phyloP scores from a whole-genome alignment of 108 stramenopile genomes.

The Cylindrotheca closterium region DNA sequence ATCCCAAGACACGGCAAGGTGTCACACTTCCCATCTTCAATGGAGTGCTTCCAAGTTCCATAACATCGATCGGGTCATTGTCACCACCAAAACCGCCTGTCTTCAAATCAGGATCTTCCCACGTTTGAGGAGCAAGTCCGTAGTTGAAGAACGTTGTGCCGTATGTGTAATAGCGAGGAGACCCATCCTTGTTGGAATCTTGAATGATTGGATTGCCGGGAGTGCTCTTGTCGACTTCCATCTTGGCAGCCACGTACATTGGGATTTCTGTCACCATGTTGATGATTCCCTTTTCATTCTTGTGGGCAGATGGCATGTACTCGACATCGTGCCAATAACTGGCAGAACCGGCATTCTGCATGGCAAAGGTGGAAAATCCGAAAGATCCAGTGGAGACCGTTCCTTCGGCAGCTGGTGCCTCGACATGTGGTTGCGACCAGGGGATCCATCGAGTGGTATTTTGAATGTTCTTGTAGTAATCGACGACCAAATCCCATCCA shows the following conservation, averaged over 20 bases:
- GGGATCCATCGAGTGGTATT: conserved; percentile 88
- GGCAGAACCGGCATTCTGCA: conserved; percentile 50
- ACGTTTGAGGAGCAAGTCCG: conserved; percentile 95
- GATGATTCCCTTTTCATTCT: conserved; percentile 52
- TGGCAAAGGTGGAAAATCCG: conserved; percentile 68
- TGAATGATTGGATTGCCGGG: conserved; percentile 76
- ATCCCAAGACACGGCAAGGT: conserved; percentile 92
- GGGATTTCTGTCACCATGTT: conserved; percentile 90
- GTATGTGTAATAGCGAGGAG: conserved; percentile 95
- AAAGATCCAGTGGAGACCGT: conserved; percentile 67
- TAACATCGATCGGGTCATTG: conserved; percentile 97
- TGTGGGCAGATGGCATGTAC: conserved; percentile 39
- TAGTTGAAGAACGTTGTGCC: conserved; percentile 98
- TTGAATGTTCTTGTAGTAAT: conserved; percentile 96
- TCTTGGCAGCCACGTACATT: conserved; percentile 93
- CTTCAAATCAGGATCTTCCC: conserved; percentile 91
- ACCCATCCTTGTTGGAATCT: conserved; percentile 92
- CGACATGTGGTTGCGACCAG: conserved; percentile 83
- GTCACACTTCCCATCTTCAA: conserved; percentile 90
- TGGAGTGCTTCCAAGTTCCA: conserved; percentile 87
- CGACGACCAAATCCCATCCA: conserved; percentile 96
- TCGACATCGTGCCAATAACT: conserved; percentile 96
- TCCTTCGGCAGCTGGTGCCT: conserved; percentile 50
- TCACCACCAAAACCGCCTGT: conserved; percentile 85
- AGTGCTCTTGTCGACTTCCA: conserved; percentile 90